These are phyloP conservation scores for Syzygium oleosum DNA, from an alignment of 345 rosid genomes.

Conservation along the genomic window DNA sequence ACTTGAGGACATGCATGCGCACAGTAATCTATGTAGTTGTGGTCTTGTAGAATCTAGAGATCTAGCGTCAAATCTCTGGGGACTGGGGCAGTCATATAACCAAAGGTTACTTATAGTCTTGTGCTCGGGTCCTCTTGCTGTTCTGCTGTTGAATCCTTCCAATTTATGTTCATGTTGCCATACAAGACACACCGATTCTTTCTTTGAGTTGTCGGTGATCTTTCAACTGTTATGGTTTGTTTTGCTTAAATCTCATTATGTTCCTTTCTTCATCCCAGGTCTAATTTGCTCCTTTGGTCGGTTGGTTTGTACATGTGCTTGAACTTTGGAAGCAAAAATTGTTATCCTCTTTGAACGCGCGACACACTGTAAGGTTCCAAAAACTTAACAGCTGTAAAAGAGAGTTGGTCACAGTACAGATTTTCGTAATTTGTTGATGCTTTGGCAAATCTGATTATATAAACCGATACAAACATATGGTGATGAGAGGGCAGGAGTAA, in stretches of 20 bases:
- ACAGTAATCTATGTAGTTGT: not conserved
- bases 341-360: not conserved
- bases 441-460: not conserved
- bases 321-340: not conserved
- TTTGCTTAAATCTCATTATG: not conserved
- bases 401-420: not conserved
- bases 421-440: not conserved
- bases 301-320: not conserved
- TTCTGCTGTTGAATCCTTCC: not conserved
- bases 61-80: not conserved
- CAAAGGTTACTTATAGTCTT: not conserved
- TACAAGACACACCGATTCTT: not conserved
- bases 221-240: not conserved
- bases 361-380: not conserved
- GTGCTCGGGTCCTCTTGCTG: not conserved
- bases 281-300: not conserved
- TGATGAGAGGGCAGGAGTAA: not conserved
- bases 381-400: not conserved
- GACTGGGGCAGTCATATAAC: not conserved
- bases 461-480: not conserved
- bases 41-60: not conserved
- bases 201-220: not conserved
- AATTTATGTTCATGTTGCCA: not conserved
- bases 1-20: not conserved
- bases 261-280: not conserved